phyloP scores from a whole-genome alignment of 179 eudicot species.

The Corrigiola litoralis region DNA sequence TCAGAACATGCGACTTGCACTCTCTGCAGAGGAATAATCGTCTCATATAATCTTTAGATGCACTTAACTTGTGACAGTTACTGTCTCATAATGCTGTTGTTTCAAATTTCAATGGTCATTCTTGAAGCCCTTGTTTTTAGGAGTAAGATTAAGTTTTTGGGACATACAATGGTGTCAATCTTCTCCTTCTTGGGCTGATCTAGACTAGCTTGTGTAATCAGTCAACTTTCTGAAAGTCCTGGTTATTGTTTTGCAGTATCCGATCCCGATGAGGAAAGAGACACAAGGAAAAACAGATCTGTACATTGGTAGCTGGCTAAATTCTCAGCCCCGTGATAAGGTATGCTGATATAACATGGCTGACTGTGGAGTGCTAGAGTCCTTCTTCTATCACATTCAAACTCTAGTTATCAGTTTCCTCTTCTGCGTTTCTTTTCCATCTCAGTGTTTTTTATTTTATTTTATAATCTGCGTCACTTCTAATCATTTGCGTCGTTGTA shows the following conservation, averaged over 20 bases:
- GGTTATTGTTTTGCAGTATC: slow-evolving; percentile 49
- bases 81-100: not conserved
- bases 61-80: not conserved
- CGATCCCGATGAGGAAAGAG: slow-evolving; percentile 83
- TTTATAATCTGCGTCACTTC: not conserved
- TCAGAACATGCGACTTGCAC: too few relatives aligned
- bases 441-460: too few relatives aligned
- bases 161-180: not conserved
- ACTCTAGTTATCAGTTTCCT: not conserved
- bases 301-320: slow-evolving; percentile 82
- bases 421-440: not conserved
- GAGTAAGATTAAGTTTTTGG: not conserved
- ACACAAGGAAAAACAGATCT: slow-evolving; percentile 91
- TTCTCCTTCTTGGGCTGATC: not conserved
- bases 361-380: not conserved
- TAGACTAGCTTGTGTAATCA: not conserved
- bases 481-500: not conserved
- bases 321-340: slow-evolving; percentile 95
- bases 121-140: not conserved
- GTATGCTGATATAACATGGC: slow-evolving; percentile 30
- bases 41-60: too few relatives aligned
- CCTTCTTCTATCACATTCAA: not conserved
- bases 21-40: too few relatives aligned
- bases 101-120: not conserved
- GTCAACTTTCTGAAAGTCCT: not conserved